Conservation (phyloP, 2,329 filamentous ascomycete species). For the Penicillium sp. region DNA sequence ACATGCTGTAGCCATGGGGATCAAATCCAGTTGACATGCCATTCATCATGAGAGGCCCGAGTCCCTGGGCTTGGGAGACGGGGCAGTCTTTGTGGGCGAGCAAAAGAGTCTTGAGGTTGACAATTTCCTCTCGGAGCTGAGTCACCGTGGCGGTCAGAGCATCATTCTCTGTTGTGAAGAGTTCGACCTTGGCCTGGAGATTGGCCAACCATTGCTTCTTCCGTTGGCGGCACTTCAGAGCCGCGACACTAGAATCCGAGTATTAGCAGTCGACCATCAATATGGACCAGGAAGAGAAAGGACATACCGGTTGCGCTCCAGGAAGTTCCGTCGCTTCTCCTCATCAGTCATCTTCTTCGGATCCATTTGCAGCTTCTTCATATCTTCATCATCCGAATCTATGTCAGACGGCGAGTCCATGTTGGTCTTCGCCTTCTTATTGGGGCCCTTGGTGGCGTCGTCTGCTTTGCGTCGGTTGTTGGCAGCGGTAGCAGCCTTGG, state of each 20-base stretch:
- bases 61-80: conserved; percentile 80
- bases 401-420: conserved; percentile 44
- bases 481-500: conserved; percentile 46
- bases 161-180: conserved; percentile 90
- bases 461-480: conserved; percentile 77
- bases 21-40: conserved; percentile 41
- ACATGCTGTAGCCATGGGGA: conserved; percentile 44
- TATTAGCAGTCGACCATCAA: conserved; percentile 25
- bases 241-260: conserved; percentile 67
- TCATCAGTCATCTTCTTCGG: conserved; percentile 93
- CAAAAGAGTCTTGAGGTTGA: conserved; percentile 88
- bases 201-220: conserved; percentile 99
- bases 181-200: conserved; percentile 88
- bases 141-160: conserved; percentile 78
- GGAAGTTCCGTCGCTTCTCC: conserved; percentile 96
- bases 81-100: conserved; percentile 96
- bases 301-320: conserved; percentile 87
- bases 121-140: conserved; percentile 83
- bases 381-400: conserved; percentile 51
- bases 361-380: conserved; percentile 55
- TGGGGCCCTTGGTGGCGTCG: conserved; percentile 66
- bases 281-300: background rate
- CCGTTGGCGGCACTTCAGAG: conserved; percentile 91
- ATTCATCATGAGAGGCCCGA: conserved; percentile 49
- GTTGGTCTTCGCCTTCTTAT: conserved; percentile 70